Conservation (phyloP, 169 alveolate genomes). For the Eimeria praecox region DNA sequence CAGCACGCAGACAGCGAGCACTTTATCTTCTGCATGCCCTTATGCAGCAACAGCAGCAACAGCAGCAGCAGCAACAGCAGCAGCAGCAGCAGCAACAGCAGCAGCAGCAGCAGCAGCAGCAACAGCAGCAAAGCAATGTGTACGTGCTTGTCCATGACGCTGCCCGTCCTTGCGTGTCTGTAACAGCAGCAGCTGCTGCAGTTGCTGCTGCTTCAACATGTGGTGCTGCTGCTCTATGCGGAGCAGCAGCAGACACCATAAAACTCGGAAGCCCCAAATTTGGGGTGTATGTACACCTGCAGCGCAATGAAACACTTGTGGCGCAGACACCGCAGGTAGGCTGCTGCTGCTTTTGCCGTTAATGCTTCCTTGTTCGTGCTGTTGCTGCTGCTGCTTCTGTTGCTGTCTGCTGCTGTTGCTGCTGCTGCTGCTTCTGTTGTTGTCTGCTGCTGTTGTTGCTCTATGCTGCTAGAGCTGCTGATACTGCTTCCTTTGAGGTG, state of each 20-base stretch:
- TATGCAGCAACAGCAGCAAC: constrained; percentile 11
- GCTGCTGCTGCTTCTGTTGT: background rate
- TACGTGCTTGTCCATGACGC: constrained; percentile 18
- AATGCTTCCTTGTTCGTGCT: no score
- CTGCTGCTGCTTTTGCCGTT: background rate
- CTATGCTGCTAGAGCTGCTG: background rate
- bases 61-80: background rate
- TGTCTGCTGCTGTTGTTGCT: background rate
- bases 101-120: background rate
- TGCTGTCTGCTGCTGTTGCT: background rate
- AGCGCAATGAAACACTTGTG: background rate
- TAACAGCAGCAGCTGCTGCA: constrained; percentile 6
- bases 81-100: background rate
- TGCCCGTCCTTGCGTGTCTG: constrained; percentile 7
- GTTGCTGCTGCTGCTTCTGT: background rate
- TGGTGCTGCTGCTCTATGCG: background rate
- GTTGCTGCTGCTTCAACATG: constrained; percentile 13
- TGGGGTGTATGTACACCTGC: constrained; percentile 23
- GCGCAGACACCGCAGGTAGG: constrained; percentile 26
- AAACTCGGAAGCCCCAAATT: background rate
- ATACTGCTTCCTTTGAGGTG: background rate
- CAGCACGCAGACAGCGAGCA: constrained; percentile 30
- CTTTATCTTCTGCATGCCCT: background rate
- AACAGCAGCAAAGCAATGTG: background rate
- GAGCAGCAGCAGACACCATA: constrained; percentile 25